Evolutionary conservation across 2,329 filamentous ascomycete genomes (phyloP), one percentile per base, ranked within the genome.

Genomic region (Microthyrium microscopicum): DNA sequence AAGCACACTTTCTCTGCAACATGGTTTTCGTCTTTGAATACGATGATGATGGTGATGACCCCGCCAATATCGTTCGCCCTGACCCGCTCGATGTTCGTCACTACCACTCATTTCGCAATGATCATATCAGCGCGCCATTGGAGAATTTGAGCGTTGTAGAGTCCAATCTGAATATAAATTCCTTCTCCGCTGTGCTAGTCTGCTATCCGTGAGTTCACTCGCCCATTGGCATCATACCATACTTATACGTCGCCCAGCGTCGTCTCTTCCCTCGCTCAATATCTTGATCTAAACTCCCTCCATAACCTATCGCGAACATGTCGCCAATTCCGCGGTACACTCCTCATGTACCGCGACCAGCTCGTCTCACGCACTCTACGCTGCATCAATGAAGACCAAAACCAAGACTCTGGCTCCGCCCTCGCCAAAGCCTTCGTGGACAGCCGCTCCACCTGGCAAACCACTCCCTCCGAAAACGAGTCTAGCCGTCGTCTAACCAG

Each of bases 241-340:
- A 8, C 29, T 31, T 24, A 31, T 22, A 11, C 26, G n/a, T 19
- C 8, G 34, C 5, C 6, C 60, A 93, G 84, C 46, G 72, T 93
- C 49, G 73, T 80, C 44, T 70, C 73, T 42, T 70, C 77, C 45
- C 69, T 94, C 42, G 78, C 80, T 31, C 68, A 72, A 20, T 68
- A 70, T 44, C 72, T 94, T 51, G 87, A 95, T 52, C 69, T 93
- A 32, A 93, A 87, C 53, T 77, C 81, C 11, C 70, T 94, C 46
- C 77, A 92, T 53, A 74, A 77, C 42, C 70, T 95, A 15, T 80
- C 85, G 33, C 71, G 70, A 35, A 84, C 82, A 35, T 92, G 83
- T 52, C 79, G 77, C 33, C 74, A 80, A 48, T 71, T 92, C 41
- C 80, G 80, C 43, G 66, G 67, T 36, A 80, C 76, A 43, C 67